Conservation (phyloP, 495 filamentous ascomycete genomes). For the Arthonia radiata region DNA sequence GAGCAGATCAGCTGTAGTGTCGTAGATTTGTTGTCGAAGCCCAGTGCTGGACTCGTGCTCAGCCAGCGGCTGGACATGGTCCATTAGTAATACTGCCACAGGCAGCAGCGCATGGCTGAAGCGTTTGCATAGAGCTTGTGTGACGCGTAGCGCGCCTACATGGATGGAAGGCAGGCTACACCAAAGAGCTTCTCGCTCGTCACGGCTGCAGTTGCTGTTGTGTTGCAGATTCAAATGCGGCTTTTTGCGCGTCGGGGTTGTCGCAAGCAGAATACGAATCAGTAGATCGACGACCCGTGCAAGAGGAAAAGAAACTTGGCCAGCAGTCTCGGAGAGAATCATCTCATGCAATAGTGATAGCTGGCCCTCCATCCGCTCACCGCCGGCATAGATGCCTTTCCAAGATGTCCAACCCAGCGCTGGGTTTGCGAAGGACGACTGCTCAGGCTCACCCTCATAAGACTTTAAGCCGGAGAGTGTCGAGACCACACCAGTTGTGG, state of each 20-base stretch:
- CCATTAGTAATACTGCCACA: constrained; percentile 31
- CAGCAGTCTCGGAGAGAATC: constrained; percentile 31
- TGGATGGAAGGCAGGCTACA: constrained; percentile 48
- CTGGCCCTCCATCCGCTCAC: constrained; percentile 38
- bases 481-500: constrained; percentile 16
- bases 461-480: constrained; percentile 11
- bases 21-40: background rate
- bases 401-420: constrained; percentile 34
- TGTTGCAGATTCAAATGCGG: constrained; percentile 14
- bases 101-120: constrained; percentile 27
- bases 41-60: constrained; percentile 27
- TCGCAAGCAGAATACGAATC: constrained; percentile 40
- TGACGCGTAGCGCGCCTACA: constrained; percentile 33
- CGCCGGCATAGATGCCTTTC: constrained; percentile 45
- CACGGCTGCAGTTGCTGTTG: constrained; percentile 43
- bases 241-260: constrained; percentile 15
- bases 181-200: constrained; percentile 56
- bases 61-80: constrained; percentile 45
- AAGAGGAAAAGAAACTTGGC: constrained; percentile 34
- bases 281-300: constrained; percentile 38
- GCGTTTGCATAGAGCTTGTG: constrained; percentile 24
- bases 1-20: background rate
- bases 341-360: constrained; percentile 29
- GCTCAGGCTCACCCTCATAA: no score
- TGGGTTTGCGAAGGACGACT: constrained; percentile 16